Evolutionary conservation across 108 stramenopile genomes (phyloP).

Genomic region (Cyclotella cryptica): DNA sequence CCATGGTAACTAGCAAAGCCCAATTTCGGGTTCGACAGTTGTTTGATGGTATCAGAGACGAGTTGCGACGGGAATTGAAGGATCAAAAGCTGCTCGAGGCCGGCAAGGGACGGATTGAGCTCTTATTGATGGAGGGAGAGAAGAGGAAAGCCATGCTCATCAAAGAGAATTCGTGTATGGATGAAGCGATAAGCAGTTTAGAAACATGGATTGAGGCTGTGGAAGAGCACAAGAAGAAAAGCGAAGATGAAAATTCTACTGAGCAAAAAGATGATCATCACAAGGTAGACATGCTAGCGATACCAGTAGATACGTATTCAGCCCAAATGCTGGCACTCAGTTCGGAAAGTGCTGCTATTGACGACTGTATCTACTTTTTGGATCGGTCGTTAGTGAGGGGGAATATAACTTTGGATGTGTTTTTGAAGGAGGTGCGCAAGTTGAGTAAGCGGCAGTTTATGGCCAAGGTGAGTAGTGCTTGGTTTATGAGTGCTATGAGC

Average conservation of each 20-base stretch:
- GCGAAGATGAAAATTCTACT: conserved; percentile 20
- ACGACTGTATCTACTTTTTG: conserved; percentile 87
- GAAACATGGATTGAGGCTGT: conserved; percentile 59
- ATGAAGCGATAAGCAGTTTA: conserved; percentile 57
- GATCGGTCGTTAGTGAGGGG: conserved; percentile 74
- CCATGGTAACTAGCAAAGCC: conserved; percentile 57
- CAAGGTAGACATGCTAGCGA: conserved; percentile 44
- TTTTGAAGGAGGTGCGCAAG: conserved; percentile 80
- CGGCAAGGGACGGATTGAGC: conserved; percentile 54
- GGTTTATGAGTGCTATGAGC: neutral
- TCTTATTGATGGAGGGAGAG: conserved; percentile 31
- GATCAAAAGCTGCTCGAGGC: conserved; percentile 61
- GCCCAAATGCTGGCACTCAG: conserved; percentile 77
- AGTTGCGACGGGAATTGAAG: conserved; percentile 55
- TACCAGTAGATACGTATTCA: conserved; percentile 61
- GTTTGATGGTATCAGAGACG: conserved; percentile 40
- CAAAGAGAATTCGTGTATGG: conserved; percentile 50
- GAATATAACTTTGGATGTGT: conserved; percentile 68
- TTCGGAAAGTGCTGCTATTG: conserved; percentile 77
- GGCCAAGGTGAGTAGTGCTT: conserved; percentile 54
- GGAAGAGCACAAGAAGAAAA: conserved; percentile 22
- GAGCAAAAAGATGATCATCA: conserved; percentile 39
- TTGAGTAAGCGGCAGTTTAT: conserved; percentile 86
- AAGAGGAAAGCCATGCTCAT: conserved; percentile 50
- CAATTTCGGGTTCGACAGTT: conserved; percentile 42